Base-by-base conservation (phyloP, 2,329 filamentous ascomycete species). In the Pseudogymnoascus sp. region DNA sequence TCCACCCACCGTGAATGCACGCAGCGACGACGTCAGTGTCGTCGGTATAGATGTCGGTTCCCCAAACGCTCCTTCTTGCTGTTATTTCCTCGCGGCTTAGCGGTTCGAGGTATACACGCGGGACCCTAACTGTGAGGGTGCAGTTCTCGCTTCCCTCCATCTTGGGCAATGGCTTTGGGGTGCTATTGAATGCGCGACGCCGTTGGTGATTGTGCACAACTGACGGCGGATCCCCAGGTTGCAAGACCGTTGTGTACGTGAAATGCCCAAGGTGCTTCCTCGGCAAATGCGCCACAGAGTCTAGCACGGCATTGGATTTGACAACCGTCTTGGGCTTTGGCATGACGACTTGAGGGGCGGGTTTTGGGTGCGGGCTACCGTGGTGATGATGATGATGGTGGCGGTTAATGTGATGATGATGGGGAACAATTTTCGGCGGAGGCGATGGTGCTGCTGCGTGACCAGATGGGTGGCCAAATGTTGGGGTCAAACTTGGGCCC, bases 11-110 rank as follows among this genome's bases (percentile, higher is more conserved):
- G 74, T 99, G 95, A 53, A 99, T 93, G 65, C 93, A 93, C 2
- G 93, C 93, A 0, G 92, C 93, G 24, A 99, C 83, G 0, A 95
- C 86, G 72, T 99, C 95, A 0, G 92, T 96, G 75, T 99, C 95
- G 69, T 99, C 95, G 0, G 92, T 96, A 73, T 98, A 98, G 6
- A 99, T 84, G 38, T 96, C 93, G 0, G 91, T 95, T 1, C 95
- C 95, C 93, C 93, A 99, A 0, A 99, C 75, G 6, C 90, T 90
- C 19, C 89, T 84, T 35, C 91, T 84, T 6, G 85, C 78, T 10
- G 92, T 96, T 61, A 98, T 93, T 68, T 96, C 90, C 72, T 95
- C 90, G 31, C 93, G 84, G 24, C 89, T 84, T 6, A 81, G 77
- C 0, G 85, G 75, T 7, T 84, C 84, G 6, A 99, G 79, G 70